A percentile compares a stretch with the other conserved stretches of the same genome.
Evolutionary conservation across 441 rosid species (phyloP).

Genomic region (Isatis lusitanica): DNA sequence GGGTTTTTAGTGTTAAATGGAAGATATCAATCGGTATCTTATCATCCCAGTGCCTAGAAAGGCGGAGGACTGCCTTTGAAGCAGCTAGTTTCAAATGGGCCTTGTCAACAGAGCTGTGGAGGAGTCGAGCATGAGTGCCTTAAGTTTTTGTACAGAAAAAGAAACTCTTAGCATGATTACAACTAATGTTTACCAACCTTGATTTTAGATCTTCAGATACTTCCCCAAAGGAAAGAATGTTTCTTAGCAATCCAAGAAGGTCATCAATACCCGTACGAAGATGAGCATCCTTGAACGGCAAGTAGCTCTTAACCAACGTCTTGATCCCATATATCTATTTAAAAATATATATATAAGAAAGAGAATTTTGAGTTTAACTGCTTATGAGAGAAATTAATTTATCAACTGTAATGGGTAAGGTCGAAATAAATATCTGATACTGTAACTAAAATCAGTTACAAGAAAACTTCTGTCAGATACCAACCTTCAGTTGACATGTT

Average conservation of each 20-base stretch:
- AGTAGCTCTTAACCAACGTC: constrained; percentile 91
- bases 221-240: constrained; percentile 78
- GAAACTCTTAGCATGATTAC: constrained; percentile 14
- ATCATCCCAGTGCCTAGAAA: constrained; percentile 90
- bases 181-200: constrained; percentile 49
- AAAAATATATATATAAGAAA: background rate
- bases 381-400: constrained; percentile 22
- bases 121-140: constrained; percentile 34
- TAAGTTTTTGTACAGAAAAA: constrained; percentile 22
- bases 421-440: constrained; percentile 1
- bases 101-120: constrained; percentile 83
- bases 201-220: constrained; percentile 74
- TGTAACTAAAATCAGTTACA: background rate
- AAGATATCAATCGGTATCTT: constrained; percentile 83
- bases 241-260: constrained; percentile 69
- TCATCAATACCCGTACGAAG: constrained; percentile 84
- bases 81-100: constrained; percentile 94
- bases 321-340: constrained; percentile 91
- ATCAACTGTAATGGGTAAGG: constrained; percentile 11
- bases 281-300: constrained; percentile 95
- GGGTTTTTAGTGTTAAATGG: constrained; percentile 66
- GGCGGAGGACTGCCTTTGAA: constrained; percentile 93
- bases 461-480: constrained; percentile 30
- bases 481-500: constrained; percentile 87
- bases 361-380: constrained; percentile 14